phyloP scores from a whole-genome alignment of 2,329 filamentous ascomycete genomes.

The Colletotrichum sansevieriae region DNA sequence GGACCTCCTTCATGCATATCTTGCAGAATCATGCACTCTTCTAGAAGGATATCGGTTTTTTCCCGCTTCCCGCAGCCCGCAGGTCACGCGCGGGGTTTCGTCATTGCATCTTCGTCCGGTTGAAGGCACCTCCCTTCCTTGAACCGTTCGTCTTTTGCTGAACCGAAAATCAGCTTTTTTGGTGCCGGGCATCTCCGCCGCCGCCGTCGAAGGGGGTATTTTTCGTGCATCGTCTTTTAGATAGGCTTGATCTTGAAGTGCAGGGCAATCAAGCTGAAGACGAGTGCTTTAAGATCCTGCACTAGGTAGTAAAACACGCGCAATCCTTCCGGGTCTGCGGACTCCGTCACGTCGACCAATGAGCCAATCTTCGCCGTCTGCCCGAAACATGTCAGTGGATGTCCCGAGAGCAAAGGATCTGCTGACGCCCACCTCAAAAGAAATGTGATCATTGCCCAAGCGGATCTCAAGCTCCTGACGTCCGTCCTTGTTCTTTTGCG shows the following conservation, averaged over 20 bases:
- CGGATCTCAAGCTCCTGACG: conserved; percentile 96
- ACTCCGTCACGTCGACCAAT: conserved; percentile 95
- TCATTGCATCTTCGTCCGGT: conserved; percentile 30
- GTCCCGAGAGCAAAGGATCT: neutral
- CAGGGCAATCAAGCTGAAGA: conserved; percentile 95
- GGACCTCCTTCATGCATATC: conserved; percentile 33
- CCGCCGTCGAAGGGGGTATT: neutral
- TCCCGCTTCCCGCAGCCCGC: conserved; percentile 21
- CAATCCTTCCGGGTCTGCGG: conserved; percentile 93
- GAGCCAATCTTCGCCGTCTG: conserved; percentile 99
- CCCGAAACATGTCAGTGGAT: conserved; percentile 41
- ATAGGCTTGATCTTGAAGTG: conserved; percentile 97
- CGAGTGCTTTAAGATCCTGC: conserved; percentile 94
- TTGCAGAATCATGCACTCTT: conserved; percentile 29
- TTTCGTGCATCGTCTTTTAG: conserved; percentile 51
- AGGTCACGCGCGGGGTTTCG: conserved; percentile 23
- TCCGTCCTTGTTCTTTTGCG: conserved; percentile 99
- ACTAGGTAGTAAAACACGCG: conserved; percentile 99
- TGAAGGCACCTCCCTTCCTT: neutral
- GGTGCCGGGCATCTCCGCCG: conserved; percentile 46
- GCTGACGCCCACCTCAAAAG: conserved; percentile 82
- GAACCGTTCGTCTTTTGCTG: conserved; percentile 1
- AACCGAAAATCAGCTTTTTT: conserved; percentile 9
- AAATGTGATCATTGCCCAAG: conserved; percentile 94
- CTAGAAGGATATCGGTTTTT: conserved; percentile 30